Percentiles rank a stretch among this genome's conserved stretches.
Evolutionary conservation across 108 stramenopile genomes (phyloP).

Genomic region (Skeletonema costatum): DNA sequence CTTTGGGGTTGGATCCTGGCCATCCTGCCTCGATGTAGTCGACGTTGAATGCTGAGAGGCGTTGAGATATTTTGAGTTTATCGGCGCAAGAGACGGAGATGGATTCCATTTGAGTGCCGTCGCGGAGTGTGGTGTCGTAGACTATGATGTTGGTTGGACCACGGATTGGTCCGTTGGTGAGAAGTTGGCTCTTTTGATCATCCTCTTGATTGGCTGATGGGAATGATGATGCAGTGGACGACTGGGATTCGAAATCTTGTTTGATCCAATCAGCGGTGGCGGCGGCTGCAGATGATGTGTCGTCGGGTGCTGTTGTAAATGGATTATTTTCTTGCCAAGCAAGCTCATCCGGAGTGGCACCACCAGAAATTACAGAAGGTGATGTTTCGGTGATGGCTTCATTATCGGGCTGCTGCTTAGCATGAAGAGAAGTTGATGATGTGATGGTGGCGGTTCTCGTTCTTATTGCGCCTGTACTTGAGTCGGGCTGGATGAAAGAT

Average conservation of each 20-base stretch:
- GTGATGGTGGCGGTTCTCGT: background rate
- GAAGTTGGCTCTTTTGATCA: background rate
- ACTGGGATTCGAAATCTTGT: slow-evolving; percentile 16
- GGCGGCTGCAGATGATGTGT: background rate
- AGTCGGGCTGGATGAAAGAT: background rate
- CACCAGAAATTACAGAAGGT: background rate
- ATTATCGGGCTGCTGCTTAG: background rate
- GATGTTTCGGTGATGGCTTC: background rate
- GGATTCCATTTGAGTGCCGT: slow-evolving; percentile 94
- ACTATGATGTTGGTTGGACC: slow-evolving; percentile 68
- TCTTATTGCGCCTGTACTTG: background rate
- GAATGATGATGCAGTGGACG: too few species aligned
- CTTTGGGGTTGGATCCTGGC: slow-evolving; percentile 94
- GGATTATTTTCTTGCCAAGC: background rate
- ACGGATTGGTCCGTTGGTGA: slow-evolving; percentile 22
- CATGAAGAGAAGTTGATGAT: background rate
- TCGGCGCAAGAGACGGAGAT: slow-evolving; percentile 90
- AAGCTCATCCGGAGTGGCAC: too few species aligned
- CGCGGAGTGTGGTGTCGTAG: slow-evolving; percentile 86
- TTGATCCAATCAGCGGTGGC: slow-evolving; percentile 17
- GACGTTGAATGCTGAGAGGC: slow-evolving; percentile 75
- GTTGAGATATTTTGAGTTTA: slow-evolving; percentile 85
- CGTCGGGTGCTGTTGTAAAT: background rate
- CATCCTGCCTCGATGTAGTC: slow-evolving; percentile 95
- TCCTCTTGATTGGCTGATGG: background rate